phyloP scores from a whole-genome alignment of 1,139 yeast species.

The Lodderomyces elongisporus region DNA sequence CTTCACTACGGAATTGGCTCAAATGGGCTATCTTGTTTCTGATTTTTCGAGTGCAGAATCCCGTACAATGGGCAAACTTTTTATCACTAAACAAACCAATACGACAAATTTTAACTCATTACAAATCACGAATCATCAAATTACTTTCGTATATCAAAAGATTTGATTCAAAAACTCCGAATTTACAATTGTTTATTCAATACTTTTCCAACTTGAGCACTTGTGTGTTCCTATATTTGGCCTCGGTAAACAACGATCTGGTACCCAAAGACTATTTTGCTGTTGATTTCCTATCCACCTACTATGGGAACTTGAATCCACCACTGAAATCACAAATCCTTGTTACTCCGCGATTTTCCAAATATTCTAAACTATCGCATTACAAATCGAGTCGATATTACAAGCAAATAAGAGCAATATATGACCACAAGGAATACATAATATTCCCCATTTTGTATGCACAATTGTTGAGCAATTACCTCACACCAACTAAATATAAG shows the following conservation, averaged over 20 bases:
- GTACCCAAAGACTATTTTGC: constrained; percentile 39
- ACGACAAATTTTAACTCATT: constrained; percentile 11
- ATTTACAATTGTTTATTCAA: constrained; percentile 3
- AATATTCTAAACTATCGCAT: constrained; percentile 23
- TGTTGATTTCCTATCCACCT: constrained; percentile 32
- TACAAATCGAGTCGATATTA: constrained; percentile 17
- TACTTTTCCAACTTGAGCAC: constrained; percentile 27
- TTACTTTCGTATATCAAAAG: constrained; percentile 3
- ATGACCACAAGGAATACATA: constrained; percentile 29
- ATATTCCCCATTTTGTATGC: constrained; percentile 36
- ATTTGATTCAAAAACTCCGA: background rate
- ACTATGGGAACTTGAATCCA: constrained; percentile 31
- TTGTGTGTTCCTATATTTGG: constrained; percentile 27
- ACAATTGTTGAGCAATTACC: constrained; percentile 39
- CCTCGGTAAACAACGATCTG: constrained; percentile 21
- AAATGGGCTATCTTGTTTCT: constrained; percentile 28
- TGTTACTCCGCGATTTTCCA: constrained; percentile 25
- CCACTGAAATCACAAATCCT: constrained; percentile 29
- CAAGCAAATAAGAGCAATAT: constrained; percentile 18
- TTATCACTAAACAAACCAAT: constrained; percentile 31
- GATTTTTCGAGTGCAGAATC: constrained; percentile 21
- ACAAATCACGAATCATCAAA: constrained; percentile 3
- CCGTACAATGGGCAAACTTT: constrained; percentile 30
- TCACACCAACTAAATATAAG: constrained; percentile 37
- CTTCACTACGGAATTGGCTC: constrained; percentile 20